Base-by-base conservation (phyloP, 805 yeast species). In the Wickerhamomyces subpelliculosus region DNA sequence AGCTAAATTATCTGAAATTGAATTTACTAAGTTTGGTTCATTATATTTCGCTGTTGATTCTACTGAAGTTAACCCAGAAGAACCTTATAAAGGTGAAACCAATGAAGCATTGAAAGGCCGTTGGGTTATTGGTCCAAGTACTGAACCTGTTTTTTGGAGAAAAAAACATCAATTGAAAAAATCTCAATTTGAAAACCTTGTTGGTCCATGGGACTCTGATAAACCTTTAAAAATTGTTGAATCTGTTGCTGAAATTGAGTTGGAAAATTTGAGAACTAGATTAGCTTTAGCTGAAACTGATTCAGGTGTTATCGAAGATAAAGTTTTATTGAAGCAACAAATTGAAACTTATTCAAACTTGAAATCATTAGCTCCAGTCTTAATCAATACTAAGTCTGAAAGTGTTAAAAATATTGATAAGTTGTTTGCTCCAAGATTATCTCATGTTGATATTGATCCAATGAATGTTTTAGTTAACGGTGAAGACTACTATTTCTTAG, bases 111-210 rank as follows among this genome's bases (percentile, higher is more conserved):
- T 84, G 34, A 64, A 66, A 37, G 70, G 74, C 44, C 75, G 95
- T 64, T 89, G 95, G 94, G 72, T 81, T 55, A 78, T 90, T 48
- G 97, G 98, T 7, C 93, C 95, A n/a, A 74, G 85, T 19, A 78
- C 77, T 23, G 97, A 90, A 60, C 73, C 83, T 47, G 72, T 77
- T 12, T 84, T 79, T 57, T 80, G 88, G 73, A 84, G 82, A 58
- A 73, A 78, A 47, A 80, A 80, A 55, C 61, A 62, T 28, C 62
- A 68, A 32, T 58, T 84, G 48, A 65, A 71, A n/a, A 68, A 69
- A 27, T 68, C 65, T 30, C 69, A 68, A 37, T 61, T 75, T 36
- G 68, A 66, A 38, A 63, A 70, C 40, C 66, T 61, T 36, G 64
- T 76, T 38, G 97, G 97, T 1, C 97, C 97, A 27, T 87, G 94